Evolutionary conservation across 2,329 filamentous ascomycete species (phyloP).

Genomic region (Aspergillus sp.): DNA sequence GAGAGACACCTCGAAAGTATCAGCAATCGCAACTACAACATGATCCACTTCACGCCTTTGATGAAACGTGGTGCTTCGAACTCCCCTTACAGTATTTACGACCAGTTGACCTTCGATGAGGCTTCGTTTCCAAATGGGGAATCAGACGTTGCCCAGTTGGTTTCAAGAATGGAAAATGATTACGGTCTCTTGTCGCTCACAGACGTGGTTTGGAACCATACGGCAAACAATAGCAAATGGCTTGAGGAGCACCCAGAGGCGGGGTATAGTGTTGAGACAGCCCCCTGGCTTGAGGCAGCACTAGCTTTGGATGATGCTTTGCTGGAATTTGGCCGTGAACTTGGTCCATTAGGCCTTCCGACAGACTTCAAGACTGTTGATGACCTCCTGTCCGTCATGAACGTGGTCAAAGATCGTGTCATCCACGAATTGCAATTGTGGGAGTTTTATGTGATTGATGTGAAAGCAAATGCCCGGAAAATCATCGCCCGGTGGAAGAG

Average conservation of each 20-base stretch:
- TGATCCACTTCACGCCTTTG: conserved; percentile 96
- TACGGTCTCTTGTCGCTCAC: conserved; percentile 85
- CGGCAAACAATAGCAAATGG: conserved; percentile 93
- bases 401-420: conserved; percentile 76
- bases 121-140: conserved; percentile 81
- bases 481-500: conserved; percentile 70
- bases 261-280: conserved; percentile 90
- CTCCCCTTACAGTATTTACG: conserved; percentile 94
- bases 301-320: conserved; percentile 77
- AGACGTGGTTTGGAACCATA: conserved; percentile 98
- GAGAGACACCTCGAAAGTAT: conserved; percentile 85
- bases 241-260: conserved; percentile 90
- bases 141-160: conserved; percentile 72
- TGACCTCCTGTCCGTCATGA: conserved; percentile 79
- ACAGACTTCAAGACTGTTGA: conserved; percentile 68
- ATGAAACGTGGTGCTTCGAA: conserved; percentile 87
- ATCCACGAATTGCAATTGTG: conserved; percentile 77
- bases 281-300: conserved; percentile 67
- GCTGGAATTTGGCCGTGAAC: conserved; percentile 61
- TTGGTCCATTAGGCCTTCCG: conserved; percentile 70
- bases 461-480: conserved; percentile 68
- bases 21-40: conserved; percentile 90
- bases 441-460: conserved; percentile 89
- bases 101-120: conserved; percentile 85
- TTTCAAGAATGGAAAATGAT: conserved; percentile 78